Percentiles rank a stretch among this genome's conserved stretches.
Evolutionary conservation across 352 stramenopile species (phyloP).

Genomic region (Globisporangium irregulare): DNA sequence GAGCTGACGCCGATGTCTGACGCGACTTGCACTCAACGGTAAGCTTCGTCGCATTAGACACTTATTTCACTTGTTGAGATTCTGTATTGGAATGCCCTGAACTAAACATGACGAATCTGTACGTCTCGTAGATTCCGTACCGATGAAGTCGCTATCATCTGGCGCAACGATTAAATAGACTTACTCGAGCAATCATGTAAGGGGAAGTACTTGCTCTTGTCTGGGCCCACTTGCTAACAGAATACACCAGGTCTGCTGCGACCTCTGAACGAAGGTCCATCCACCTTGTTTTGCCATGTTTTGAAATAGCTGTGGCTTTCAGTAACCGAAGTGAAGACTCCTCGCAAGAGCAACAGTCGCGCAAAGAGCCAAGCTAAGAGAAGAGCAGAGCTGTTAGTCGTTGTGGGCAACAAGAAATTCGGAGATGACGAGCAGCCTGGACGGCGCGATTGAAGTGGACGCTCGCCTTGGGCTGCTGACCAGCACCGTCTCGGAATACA

Average conservation of each 20-base stretch:
- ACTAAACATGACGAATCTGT: background rate
- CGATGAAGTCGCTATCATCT: slow-evolving; percentile 97
- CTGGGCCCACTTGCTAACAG: background rate
- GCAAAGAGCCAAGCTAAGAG: background rate
- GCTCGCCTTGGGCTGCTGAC: slow-evolving; percentile 26
- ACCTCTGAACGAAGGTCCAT: background rate
- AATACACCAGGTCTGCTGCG: background rate
- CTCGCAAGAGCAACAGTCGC: background rate
- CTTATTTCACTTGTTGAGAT: background rate
- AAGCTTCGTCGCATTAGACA: slow-evolving; percentile 6
- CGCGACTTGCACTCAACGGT: slow-evolving; percentile 93
- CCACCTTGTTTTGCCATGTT: background rate
- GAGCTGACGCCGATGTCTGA: slow-evolving; percentile 89
- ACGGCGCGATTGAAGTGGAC: slow-evolving; percentile 17
- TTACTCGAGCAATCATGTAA: background rate
- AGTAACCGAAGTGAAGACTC: background rate
- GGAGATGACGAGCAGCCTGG: background rate
- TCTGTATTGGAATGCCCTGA: background rate
- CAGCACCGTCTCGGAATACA: slow-evolving; percentile 28
- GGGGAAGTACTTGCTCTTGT: background rate
- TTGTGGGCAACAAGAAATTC: background rate
- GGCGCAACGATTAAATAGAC: slow-evolving; percentile 77
- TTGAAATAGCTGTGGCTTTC: background rate
- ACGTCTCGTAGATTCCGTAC: slow-evolving; percentile 89
- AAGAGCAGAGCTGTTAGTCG: background rate